Evolutionary conservation across 2,329 filamentous ascomycete species (phyloP).

Genomic region (Teratosphaeria viscida): DNA sequence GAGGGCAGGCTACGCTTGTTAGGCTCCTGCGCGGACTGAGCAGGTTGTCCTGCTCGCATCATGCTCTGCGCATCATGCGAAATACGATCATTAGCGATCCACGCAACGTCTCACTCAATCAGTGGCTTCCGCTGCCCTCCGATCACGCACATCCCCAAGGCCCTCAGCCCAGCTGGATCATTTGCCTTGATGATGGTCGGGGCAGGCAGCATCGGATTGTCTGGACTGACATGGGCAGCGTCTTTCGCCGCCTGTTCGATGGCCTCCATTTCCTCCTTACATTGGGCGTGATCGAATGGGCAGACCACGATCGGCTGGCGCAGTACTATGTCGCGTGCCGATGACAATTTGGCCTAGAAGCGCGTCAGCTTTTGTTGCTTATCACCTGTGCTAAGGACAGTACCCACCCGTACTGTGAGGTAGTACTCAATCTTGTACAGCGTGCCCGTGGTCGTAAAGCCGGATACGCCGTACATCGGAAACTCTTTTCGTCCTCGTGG

Average conservation of each 20-base stretch:
- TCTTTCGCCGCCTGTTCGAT: conserved; percentile 95
- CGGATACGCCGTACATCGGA: conserved; percentile 75
- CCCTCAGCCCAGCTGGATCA: conserved; percentile 54
- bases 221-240: conserved; percentile 74
- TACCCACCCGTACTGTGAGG: conserved; percentile 76
- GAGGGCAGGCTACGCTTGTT: no score
- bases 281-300: conserved; percentile 86
- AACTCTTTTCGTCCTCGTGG: conserved; percentile 77
- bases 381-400: neutral
- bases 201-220: conserved; percentile 87
- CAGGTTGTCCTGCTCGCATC: neutral
- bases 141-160: conserved; percentile 53
- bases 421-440: conserved; percentile 99
- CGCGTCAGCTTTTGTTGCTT: neutral
- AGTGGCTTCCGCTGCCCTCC: conserved; percentile 52
- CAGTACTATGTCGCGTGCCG: conserved; percentile 76
- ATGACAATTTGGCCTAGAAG: conserved; percentile 70
- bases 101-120: conserved; percentile 47
- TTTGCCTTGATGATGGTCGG: conserved; percentile 69
- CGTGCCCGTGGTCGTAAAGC: conserved; percentile 87
- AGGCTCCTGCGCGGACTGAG: neutral
- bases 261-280: conserved; percentile 97
- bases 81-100: no score
- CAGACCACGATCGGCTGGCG: conserved; percentile 93
- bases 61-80: neutral